Base-by-base conservation (phyloP, 768 basidiomycete genomes). In the Chalciporus piperatus region DNA sequence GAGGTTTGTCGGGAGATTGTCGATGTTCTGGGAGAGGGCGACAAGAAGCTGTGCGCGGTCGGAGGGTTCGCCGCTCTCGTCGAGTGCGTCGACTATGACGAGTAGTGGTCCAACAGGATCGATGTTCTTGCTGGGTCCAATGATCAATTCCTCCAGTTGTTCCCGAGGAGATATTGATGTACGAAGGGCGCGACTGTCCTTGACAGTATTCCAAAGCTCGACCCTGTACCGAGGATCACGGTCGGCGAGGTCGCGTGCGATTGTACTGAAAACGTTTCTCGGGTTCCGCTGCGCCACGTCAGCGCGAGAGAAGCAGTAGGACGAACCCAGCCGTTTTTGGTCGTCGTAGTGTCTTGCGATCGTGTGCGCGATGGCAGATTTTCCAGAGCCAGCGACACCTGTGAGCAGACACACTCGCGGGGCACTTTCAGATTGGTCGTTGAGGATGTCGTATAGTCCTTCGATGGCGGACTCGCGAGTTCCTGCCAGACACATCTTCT, bases 11-110 rank as follows among this genome's bases (percentile, higher is more conserved):
- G n/a, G n/a, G n/a, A n/a, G n/a, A n/a, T n/a, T n/a, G n/a, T n/a
- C n/a, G n/a, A n/a, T n/a, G n/a, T n/a, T n/a, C n/a, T n/a, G n/a
- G n/a, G n/a, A n/a, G n/a, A n/a, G n/a, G n/a, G n/a, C n/a, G n/a
- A n/a, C n/a, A n/a, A n/a, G n/a, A n/a, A n/a, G n/a, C n/a, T 50
- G 52, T 25, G 40, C 33, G 11, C 57, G 56, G 27, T 17, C 4
- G 5, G 20, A 22, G 12, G 27, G 12, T 20, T 56, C 41, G n/a
- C 50, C 53, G 35, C 59, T 57, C 33, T 55, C 50, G 38, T 64
- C 61, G 23, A 67, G 45, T 10, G 47, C 64, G 37, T 70, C 68
- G 28, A 69, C 60, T 41, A 70, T 51, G 22, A 67, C 51, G 6
- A 67, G 40, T 7, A 67, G 54, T 22, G 66, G 67, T 10, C 62